Percentiles rank a stretch among this genome's conserved stretches.
These are phyloP conservation scores for Trichoderma atrobrunneum DNA, from an alignment of 2,329 filamentous ascomycete genomes.

Conservation along the genomic window DNA sequence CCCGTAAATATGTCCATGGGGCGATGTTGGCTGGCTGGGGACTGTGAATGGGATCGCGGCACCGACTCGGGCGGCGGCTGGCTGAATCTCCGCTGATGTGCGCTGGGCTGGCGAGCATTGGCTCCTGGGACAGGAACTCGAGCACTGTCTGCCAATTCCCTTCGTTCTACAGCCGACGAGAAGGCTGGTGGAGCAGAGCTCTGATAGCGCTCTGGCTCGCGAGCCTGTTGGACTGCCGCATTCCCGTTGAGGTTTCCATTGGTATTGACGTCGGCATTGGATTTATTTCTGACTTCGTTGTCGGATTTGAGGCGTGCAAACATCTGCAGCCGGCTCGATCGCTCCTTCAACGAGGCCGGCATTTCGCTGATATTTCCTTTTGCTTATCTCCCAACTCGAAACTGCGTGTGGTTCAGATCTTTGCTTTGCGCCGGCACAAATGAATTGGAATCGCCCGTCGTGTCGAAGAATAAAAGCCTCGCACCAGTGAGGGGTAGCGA, in stretches of 20 bases:
- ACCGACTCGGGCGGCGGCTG: constrained; percentile 26
- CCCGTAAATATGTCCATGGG: constrained; percentile 35
- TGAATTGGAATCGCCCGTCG: not conserved
- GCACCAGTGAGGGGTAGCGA: not conserved
- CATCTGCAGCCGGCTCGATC: constrained; percentile 31
- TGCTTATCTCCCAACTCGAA: not conserved
- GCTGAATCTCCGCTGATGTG: constrained; percentile 28
- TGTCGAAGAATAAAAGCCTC: not conserved
- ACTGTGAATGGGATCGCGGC: constrained; percentile 22
- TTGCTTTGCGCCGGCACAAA: not conserved
- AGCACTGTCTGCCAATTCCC: constrained; percentile 34
- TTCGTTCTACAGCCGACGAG: constrained; percentile 26
- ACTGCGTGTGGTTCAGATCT: not conserved
- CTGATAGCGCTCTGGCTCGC: constrained; percentile 24
- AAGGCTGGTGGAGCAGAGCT: constrained; percentile 21
- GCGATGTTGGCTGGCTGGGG: constrained; percentile 17
- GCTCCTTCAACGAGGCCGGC: constrained; percentile 33
- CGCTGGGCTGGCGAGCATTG: constrained; percentile 28
- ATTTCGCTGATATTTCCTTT: constrained; percentile 23
- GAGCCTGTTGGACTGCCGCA: constrained; percentile 22
- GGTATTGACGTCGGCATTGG: not conserved
- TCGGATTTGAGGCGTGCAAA: constrained; percentile 32
- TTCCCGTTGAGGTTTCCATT: constrained; percentile 12
- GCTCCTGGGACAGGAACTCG: constrained; percentile 36
- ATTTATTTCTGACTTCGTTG: constrained; percentile 20